Evolutionary conservation across 2,329 filamentous ascomycete species (phyloP), one percentile per base, ranked within the genome.

Genomic region (Whalleya microplaca): DNA sequence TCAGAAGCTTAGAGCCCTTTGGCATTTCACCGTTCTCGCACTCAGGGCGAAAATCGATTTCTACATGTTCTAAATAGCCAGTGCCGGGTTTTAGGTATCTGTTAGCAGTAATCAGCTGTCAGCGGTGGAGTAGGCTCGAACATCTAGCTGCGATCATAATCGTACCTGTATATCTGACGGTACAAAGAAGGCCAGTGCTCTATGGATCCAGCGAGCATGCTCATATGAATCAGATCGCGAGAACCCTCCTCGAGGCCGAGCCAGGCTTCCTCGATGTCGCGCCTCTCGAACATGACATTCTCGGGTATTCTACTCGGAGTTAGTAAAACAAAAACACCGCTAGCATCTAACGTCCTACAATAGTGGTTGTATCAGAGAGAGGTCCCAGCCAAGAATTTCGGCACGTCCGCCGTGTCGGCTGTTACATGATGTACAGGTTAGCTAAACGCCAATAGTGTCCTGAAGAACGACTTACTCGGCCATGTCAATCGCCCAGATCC

Each of bases 401-500:
- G 64, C 65, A 48, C 53, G 56, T 37, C 59, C 57, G 8, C 59
- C 54, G 53, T 59, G 60, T 41, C 63, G 63, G 55, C 67, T 69
- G 59, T 27, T 19, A 23, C 41, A 44, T 53, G 51, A 27, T 27
- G 41, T 20, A 46, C 46, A 45, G n/a, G 55, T 63, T 56, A 63
- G 60, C 52, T 45, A 44, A 49, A 37, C 42, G 41, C 27, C 32
- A 42, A 37, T 46, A 12, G 16, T 19, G 7, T 43, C n/a, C 16
- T 37, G 18, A 41, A 12, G 37, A 23, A 20, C 47, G 44, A 72
- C 85, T 76, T 78, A 91, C 83, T 90, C 87, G 61, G 90, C 89
- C 75, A 96, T 89, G 64, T 94, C 89, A 66, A 96, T 90, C 41
- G 89, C 85, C 94, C 94, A 98, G 59, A 96, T 94, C 41, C 92